Percentiles rank a stretch among this genome's conserved stretches.
Evolutionary conservation across 2,329 filamentous ascomycete species (phyloP).

Genomic region (Daldinia eschscholtzii): DNA sequence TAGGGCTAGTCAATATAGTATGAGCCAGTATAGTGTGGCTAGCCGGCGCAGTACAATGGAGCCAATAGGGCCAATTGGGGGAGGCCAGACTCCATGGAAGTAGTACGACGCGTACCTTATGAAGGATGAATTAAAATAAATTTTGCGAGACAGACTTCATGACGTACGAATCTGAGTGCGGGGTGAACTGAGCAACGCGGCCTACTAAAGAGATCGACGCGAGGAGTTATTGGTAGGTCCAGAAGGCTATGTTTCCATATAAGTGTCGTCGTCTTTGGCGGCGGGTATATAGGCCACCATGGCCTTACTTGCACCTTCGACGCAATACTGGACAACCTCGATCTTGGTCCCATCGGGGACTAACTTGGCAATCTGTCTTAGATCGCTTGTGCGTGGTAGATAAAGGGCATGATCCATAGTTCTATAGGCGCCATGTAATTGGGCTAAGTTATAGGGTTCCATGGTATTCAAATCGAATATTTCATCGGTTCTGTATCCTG

Average conservation of each 20-base stretch:
- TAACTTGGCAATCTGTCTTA: slow-evolving; percentile 79
- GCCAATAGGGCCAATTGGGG: slow-evolving; percentile 14
- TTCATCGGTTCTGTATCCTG: slow-evolving; percentile 67
- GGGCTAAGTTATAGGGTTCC: slow-evolving; percentile 83
- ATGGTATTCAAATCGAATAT: slow-evolving; percentile 88
- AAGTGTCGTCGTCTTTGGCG: slow-evolving; percentile 23
- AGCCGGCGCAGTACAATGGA: slow-evolving; percentile 1
- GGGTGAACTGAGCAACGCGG: neutral
- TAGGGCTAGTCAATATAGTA: slow-evolving; percentile 9
- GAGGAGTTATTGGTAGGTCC: neutral
- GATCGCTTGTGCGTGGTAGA: slow-evolving; percentile 85
- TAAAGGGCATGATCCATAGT: slow-evolving; percentile 77
- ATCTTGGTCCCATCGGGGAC: slow-evolving; percentile 66
- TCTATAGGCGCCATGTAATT: slow-evolving; percentile 73
- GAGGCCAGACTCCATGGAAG: slow-evolving; percentile 16
- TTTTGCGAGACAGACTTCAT: slow-evolving; percentile 11
- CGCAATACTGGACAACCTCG: slow-evolving; percentile 89
- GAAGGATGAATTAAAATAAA: slow-evolving; percentile 17
- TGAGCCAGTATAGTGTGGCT: slow-evolving; percentile 9
- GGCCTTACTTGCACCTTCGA: slow-evolving; percentile 89
- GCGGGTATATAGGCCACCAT: slow-evolving; percentile 72
- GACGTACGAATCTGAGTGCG: neutral
- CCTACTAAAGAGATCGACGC: neutral
- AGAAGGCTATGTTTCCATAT: slow-evolving; percentile 24
- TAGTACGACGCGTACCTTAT: slow-evolving; percentile 30